Conservation (phyloP, 2,329 filamentous ascomycete species). For the Endothia cerciana region DNA sequence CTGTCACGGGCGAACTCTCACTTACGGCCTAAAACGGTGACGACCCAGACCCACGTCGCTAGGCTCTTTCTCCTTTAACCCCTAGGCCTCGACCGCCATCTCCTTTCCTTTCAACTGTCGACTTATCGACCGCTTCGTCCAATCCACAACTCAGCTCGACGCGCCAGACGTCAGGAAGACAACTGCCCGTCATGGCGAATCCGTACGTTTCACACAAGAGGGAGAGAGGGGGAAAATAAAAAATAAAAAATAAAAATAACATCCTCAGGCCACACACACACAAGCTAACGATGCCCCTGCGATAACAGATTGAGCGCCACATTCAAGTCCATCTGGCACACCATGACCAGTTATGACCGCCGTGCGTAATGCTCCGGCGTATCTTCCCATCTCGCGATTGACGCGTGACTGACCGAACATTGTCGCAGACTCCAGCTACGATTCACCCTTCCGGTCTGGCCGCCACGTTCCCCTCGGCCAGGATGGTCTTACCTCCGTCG, state of each 20-base stretch:
- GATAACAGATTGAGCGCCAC: conserved; percentile 64
- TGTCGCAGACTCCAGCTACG: conserved; percentile 82
- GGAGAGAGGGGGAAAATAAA: neutral
- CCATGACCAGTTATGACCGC: conserved; percentile 74
- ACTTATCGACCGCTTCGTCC: conserved; percentile 14
- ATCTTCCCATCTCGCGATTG: conserved; percentile 29
- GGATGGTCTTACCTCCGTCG: conserved; percentile 73
- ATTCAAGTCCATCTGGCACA: conserved; percentile 94
- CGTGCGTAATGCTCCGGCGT: conserved; percentile 51
- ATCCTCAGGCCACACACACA: conserved; percentile 9
- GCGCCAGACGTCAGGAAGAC: conserved; percentile 18
- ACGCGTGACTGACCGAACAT: conserved; percentile 28
- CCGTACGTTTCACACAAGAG: conserved; percentile 23
- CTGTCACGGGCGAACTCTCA: conserved; percentile 22
- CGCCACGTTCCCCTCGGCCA: conserved; percentile 87
- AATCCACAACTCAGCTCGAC: conserved; percentile 21
- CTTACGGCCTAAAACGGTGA: conserved; percentile 26
- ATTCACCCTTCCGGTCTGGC: conserved; percentile 90
- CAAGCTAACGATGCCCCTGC: conserved; percentile 19
- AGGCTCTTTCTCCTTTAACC: conserved; percentile 27
- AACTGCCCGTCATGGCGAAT: conserved; percentile 29
- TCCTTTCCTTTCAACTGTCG: conserved; percentile 21
- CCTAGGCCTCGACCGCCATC: conserved; percentile 25
- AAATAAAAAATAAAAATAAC: no score
- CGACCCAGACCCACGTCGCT: conserved; percentile 29